Percentiles rank a stretch among this genome's conserved stretches.
These are phyloP conservation scores for Phytophthora foliorum DNA, from an alignment of 352 stramenopile genomes.

Conservation along the genomic window DNA sequence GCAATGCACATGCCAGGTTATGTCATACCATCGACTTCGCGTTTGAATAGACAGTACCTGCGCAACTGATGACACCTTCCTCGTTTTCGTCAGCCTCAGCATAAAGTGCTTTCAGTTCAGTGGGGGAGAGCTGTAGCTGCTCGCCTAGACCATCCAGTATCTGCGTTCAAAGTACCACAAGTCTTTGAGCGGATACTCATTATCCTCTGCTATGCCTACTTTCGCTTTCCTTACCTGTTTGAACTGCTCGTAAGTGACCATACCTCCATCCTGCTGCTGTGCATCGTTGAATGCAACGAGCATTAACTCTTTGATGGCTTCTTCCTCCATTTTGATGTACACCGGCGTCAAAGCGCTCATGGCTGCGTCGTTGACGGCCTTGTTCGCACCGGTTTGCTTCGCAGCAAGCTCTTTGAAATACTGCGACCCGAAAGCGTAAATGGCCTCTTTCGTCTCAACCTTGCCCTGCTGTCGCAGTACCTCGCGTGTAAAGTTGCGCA, in stretches of 20 bases:
- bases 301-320: conserved; percentile 64
- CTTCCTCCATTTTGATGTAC: conserved; percentile 75
- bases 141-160: conserved; percentile 53
- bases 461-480: conserved; percentile 87
- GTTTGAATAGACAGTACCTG: conserved; percentile 25
- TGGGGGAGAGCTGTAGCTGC: conserved; percentile 62
- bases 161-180: conserved; percentile 18
- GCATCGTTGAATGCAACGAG: conserved; percentile 53
- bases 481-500: conserved; percentile 84
- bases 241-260: conserved; percentile 56
- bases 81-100: conserved; percentile 78
- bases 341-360: conserved; percentile 37
- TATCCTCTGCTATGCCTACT: background rate
- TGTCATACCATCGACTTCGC: background rate
- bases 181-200: background rate
- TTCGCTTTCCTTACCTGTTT: conserved; percentile 40
- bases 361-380: conserved; percentile 10
- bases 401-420: conserved; percentile 75
- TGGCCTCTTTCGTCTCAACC: conserved; percentile 80
- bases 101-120: conserved; percentile 66
- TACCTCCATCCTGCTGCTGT: conserved; percentile 48
- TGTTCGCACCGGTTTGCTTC: conserved; percentile 40
- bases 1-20: background rate
- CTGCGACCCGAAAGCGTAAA: conserved; percentile 78
- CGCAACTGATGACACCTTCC: conserved; percentile 55